phyloP scores from a whole-genome alignment of 2,329 filamentous ascomycete genomes.

The Helotiales sp. region DNA sequence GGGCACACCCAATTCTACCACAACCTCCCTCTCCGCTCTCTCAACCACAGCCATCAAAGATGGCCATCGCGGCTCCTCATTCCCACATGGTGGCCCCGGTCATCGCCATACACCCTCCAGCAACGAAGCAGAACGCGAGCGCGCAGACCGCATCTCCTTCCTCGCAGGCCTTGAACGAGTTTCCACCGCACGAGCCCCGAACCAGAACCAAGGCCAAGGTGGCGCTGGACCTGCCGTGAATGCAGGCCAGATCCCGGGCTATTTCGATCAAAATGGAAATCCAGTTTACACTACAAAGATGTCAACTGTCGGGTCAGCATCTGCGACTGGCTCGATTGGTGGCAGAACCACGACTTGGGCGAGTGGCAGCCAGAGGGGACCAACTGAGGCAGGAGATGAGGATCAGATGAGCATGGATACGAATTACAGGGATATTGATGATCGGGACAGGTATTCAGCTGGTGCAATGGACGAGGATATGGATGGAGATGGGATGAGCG shows the following conservation, averaged over 20 bases:
- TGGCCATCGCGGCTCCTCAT: constrained; percentile 81
- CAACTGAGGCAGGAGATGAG: constrained; percentile 57
- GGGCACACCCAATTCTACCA: constrained; percentile 89
- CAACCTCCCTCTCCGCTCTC: constrained; percentile 86
- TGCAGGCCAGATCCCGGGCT: constrained; percentile 55
- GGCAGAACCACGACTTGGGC: constrained; percentile 64
- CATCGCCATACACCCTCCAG: constrained; percentile 61
- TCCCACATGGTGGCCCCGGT: constrained; percentile 57
- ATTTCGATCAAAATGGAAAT: constrained; percentile 77
- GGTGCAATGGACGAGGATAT: constrained; percentile 48
- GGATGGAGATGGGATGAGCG: constrained; percentile 65
- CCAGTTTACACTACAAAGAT: constrained; percentile 68
- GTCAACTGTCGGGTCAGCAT: constrained; percentile 89
- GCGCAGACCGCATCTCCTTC: constrained; percentile 91
- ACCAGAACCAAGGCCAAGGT: constrained; percentile 35
- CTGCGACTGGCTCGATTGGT: constrained; percentile 77
- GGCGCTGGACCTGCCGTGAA: constrained; percentile 25
- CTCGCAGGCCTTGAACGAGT: constrained; percentile 89
- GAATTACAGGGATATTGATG: constrained; percentile 50
- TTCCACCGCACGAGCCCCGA: constrained; percentile 62
- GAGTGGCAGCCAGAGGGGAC: constrained; percentile 53
- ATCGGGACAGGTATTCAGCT: constrained; percentile 39
- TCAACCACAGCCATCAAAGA: constrained; percentile 97
- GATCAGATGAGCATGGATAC: constrained; percentile 67
- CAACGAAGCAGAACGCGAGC: constrained; percentile 83